Evolutionary conservation across 306 rosid genomes (phyloP), one percentile per base, ranked within the genome.

Genomic region (Geum urbanum): DNA sequence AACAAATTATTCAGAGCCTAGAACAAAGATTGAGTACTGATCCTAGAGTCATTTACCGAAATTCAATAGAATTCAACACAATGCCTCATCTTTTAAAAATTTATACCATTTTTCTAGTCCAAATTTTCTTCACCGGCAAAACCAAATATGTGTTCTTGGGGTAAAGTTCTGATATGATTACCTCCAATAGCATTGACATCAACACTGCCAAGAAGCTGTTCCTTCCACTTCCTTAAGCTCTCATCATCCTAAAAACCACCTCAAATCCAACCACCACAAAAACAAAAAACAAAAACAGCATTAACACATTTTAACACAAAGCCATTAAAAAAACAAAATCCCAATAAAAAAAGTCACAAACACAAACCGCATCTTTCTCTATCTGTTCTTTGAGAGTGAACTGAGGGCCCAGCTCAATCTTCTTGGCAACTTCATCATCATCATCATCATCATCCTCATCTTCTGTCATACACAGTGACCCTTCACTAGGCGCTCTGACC

Each of bases 141-240:
- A 64, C 6, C 32, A 27, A 27, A 27, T n/a, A n/a, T n/a, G 2
- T 27, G 32, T 27, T 27, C 32, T 27, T 27, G 32, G 32, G 32
- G 2, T 27, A n/a, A n/a, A 27, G 32, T 27, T 27, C 32, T 27
- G 32, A 27, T 27, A 62, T 19, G 46, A 66, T 77, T 81, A 92
- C 98, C 98, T 79, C 92, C 96, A 65, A 89, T 96, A 76, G 96
- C 76, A 80, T 78, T 76, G 15, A 94, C 79, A 65, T 94, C 97
- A 50, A 94, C 95, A 77, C 86, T 81, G 80, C 99, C 97, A 79
- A 94, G 95, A 80, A 94, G 97, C 83, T 94, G 99, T 67, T 94
- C 97, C 86, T 94, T 94, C 99, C 99, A 94, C 82, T 88, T 86
- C 84, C 91, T 81, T 71, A 94, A 77, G 84, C 99, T 94, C 80